phyloP scores from a whole-genome alignment of 306 rosid genomes.

The peach (Prunus persica) region Prunus_persica_NCBIv2 NC_034010.1:16633001-16633500 shows the following conservation, averaged over 20 bases:
- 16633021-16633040: neutral
- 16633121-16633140: neutral
- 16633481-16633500: conserved; percentile 8
- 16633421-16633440: conserved; percentile 14
- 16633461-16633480: conserved; percentile 17
- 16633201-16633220: conserved; percentile 31
- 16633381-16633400: neutral
- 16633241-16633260: too few relatives aligned
- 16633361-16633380: neutral
- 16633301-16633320: neutral
- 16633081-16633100: neutral
- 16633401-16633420: neutral
- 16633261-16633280: neutral
- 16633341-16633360: neutral
- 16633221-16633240: neutral
- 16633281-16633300: neutral
- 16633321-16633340: neutral
- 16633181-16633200: conserved; percentile 55
- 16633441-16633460: conserved; percentile 51
- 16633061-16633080: neutral
- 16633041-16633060: neutral
- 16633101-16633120: neutral
- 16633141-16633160: conserved; percentile 8
- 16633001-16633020: neutral
- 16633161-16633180: conserved; percentile 25